These are phyloP conservation scores for Calonectria hawksworthii DNA, from an alignment of 2,329 filamentous ascomycete genomes.

Conservation along the genomic window DNA sequence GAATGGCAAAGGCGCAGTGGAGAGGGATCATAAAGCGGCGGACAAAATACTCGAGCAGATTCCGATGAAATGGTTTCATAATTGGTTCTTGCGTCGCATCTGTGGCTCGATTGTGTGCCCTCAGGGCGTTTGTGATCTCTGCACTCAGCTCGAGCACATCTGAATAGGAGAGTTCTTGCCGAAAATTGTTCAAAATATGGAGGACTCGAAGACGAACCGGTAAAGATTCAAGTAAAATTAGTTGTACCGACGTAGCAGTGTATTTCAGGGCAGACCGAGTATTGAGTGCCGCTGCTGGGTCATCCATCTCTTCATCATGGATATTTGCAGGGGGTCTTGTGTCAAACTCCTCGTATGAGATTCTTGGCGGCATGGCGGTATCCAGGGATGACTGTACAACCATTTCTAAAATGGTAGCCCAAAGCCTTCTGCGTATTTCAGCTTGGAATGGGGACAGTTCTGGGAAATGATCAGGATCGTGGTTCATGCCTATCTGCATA, in stretches of 20 bases:
- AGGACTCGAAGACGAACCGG: constrained; percentile 52
- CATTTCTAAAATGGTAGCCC: constrained; percentile 60
- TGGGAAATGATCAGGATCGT: constrained; percentile 56
- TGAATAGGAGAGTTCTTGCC: constrained; percentile 50
- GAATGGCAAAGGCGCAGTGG: constrained; percentile 63
- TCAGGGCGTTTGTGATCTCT: constrained; percentile 48
- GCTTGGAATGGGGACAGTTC: constrained; percentile 51
- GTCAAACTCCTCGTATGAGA: constrained; percentile 58
- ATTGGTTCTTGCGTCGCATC: constrained; percentile 21
- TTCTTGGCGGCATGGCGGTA: constrained; percentile 54
- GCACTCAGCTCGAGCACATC: constrained; percentile 52
- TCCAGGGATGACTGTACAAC: constrained; percentile 55
- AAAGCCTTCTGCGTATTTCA: constrained; percentile 58
- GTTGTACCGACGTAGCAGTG: constrained; percentile 54
- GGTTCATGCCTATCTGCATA: constrained; percentile 61
- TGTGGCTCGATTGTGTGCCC: constrained; percentile 38
- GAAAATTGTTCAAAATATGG: constrained; percentile 51
- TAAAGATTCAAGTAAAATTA: constrained; percentile 52
- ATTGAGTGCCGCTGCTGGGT: not conserved
- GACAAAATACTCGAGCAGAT: constrained; percentile 65
- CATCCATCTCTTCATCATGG: constrained; percentile 36
- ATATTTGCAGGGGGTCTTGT: constrained; percentile 54
- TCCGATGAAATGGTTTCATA: constrained; percentile 57
- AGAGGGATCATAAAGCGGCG: constrained; percentile 69
- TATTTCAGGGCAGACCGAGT: not conserved